Percentiles rank a stretch among this genome's conserved stretches.
Evolutionary conservation across 2,329 filamentous ascomycete species (phyloP).

Genomic region (Aureobasidium sp.): DNA sequence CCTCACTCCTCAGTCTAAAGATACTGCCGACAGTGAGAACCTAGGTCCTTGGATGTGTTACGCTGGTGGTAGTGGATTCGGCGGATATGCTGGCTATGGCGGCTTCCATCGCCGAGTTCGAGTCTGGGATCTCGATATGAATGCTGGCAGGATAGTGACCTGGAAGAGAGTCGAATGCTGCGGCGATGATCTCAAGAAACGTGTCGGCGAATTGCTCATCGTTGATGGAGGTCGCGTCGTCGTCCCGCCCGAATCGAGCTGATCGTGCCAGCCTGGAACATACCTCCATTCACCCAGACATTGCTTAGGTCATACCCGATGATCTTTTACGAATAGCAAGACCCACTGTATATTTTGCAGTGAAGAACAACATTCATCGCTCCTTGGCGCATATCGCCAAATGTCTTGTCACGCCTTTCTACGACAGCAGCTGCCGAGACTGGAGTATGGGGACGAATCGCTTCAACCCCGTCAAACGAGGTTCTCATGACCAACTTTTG

Average conservation of each 20-base stretch:
- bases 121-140: constrained; percentile 90
- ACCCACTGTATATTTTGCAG: background rate
- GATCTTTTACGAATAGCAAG: background rate
- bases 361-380: background rate
- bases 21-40: constrained; percentile 34
- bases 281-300: background rate
- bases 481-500: constrained; percentile 7
- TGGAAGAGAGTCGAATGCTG: constrained; percentile 79
- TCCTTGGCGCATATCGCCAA: background rate
- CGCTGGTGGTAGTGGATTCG: constrained; percentile 83
- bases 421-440: constrained; percentile 1
- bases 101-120: constrained; percentile 77
- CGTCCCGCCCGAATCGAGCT: constrained; percentile 16
- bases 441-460: background rate
- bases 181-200: constrained; percentile 41
- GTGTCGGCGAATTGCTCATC: constrained; percentile 54
- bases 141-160: constrained; percentile 77
- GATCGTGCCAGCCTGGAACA: background rate
- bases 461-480: background rate
- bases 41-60: constrained; percentile 89
- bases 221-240: constrained; percentile 52
- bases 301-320: too few species aligned
- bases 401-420: background rate
- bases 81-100: constrained; percentile 88
- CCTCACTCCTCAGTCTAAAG: constrained; percentile 36